phyloP scores from a whole-genome alignment of 2,329 filamentous ascomycete species.

The Cladophialophora yegresii region DNA sequence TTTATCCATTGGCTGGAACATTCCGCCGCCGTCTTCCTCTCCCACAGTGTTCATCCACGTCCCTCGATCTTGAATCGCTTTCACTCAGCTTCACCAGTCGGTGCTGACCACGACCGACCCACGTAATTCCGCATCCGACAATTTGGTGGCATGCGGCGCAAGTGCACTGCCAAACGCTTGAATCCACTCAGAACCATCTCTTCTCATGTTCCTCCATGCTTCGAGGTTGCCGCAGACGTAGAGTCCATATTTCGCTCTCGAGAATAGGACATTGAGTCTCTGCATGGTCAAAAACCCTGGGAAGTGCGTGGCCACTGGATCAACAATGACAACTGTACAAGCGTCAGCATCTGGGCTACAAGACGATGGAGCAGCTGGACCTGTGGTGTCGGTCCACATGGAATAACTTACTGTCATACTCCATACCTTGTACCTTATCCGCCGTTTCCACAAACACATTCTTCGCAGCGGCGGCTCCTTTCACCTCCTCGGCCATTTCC shows the following conservation, averaged over 20 bases:
- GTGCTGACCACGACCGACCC: background rate
- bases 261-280: constrained; percentile 21
- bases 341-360: background rate
- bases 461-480: background rate
- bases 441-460: constrained; percentile 9
- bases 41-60: background rate
- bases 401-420: constrained; percentile 10
- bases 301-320: constrained; percentile 4
- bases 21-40: background rate
- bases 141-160: background rate
- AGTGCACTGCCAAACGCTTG: background rate
- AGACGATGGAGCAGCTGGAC: background rate
- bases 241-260: constrained; percentile 15
- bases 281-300: constrained; percentile 15
- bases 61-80: background rate
- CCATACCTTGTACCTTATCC: constrained; percentile 16
- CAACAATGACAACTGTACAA: constrained; percentile 8
- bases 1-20: background rate
- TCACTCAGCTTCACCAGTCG: background rate
- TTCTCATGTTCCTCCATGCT: background rate
- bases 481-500: background rate
- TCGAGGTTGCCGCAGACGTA: constrained; percentile 17
- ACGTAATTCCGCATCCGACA: background rate
- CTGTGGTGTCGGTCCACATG: background rate
- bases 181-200: background rate